Evolutionary conservation across 345 rosid species (phyloP).

Genomic region (Melaleuca quinquenervia): DNA sequence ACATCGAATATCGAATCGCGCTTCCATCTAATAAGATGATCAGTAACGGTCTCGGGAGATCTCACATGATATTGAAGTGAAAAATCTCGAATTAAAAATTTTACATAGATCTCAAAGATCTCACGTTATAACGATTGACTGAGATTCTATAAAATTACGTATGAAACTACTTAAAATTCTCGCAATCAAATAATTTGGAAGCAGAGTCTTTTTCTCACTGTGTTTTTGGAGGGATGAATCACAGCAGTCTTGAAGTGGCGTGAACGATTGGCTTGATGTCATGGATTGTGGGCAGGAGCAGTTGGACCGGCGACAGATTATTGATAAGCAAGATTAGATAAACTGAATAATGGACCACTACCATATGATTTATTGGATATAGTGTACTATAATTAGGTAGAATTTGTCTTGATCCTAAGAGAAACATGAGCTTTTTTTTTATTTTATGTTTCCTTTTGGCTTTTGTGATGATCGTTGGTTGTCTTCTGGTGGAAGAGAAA

Average conservation of each 20-base stretch:
- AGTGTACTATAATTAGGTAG: neutral
- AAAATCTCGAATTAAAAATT: too few species aligned
- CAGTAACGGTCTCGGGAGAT: rapidly evolving
- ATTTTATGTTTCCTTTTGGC: too few species aligned
- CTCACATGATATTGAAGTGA: neutral
- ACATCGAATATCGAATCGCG: rapidly evolving
- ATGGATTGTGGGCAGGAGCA: neutral
- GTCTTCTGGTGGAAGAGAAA: neutral
- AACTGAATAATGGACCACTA: neutral
- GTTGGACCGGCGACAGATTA: neutral
- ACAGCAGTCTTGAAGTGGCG: neutral
- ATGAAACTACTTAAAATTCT: neutral
- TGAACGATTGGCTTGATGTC: neutral
- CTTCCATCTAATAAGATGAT: rapidly evolving
- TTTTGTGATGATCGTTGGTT: too few species aligned
- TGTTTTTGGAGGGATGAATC: neutral
- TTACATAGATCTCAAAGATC: too few species aligned
- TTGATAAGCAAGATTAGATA: neutral
- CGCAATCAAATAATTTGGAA: neutral
- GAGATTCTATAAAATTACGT: rapidly evolving
- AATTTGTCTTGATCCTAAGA: neutral
- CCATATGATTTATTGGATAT: neutral
- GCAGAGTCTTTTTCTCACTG: neutral
- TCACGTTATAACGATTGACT: rapidly evolving
- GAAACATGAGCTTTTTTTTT: neutral